These are phyloP conservation scores for Aspergillus phoenicis DNA, from an alignment of 2,329 filamentous ascomycete genomes.

Conservation along the genomic window DNA sequence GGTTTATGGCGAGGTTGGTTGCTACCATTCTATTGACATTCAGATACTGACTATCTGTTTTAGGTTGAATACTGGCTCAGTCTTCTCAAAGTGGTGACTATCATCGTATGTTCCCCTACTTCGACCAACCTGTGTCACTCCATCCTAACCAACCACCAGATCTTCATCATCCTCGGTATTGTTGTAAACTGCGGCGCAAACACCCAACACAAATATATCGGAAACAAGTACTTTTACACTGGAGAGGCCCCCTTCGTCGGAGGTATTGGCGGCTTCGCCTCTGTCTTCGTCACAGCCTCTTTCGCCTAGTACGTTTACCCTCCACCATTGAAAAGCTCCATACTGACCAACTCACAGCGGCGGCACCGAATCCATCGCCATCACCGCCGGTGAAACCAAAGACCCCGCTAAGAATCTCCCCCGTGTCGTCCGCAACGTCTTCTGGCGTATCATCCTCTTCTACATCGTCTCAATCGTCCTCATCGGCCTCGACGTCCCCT, in stretches of 20 bases:
- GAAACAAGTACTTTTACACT: conserved; percentile 60
- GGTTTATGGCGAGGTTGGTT: conserved; percentile 57
- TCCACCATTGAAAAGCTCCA: background rate
- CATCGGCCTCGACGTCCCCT: conserved; percentile 63
- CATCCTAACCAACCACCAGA: conserved; percentile 40
- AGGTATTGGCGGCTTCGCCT: conserved; percentile 67
- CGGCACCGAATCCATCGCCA: conserved; percentile 66
- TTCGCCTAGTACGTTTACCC: conserved; percentile 56
- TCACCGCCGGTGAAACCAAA: conserved; percentile 67
- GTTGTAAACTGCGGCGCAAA: conserved; percentile 63
- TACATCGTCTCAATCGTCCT: conserved; percentile 56
- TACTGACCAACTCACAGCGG: conserved; percentile 38
- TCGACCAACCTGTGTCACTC: conserved; percentile 30
- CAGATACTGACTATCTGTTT: background rate
- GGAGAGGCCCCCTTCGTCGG: conserved; percentile 66
- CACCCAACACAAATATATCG: conserved; percentile 57
- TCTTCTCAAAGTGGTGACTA: conserved; percentile 46
- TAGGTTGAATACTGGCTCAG: conserved; percentile 47
- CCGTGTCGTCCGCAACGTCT: conserved; percentile 65
- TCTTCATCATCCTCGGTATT: conserved; percentile 67
- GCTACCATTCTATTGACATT: background rate
- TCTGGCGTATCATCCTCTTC: conserved; percentile 64
- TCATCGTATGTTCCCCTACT: conserved; percentile 37
- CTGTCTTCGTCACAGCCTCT: conserved; percentile 63
- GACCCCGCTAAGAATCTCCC: conserved; percentile 64